Percentiles rank a stretch among this genome's conserved stretches.
phyloP scores from a whole-genome alignment of 208 protist genomes.

The Leishmania gerbilli region DNA sequence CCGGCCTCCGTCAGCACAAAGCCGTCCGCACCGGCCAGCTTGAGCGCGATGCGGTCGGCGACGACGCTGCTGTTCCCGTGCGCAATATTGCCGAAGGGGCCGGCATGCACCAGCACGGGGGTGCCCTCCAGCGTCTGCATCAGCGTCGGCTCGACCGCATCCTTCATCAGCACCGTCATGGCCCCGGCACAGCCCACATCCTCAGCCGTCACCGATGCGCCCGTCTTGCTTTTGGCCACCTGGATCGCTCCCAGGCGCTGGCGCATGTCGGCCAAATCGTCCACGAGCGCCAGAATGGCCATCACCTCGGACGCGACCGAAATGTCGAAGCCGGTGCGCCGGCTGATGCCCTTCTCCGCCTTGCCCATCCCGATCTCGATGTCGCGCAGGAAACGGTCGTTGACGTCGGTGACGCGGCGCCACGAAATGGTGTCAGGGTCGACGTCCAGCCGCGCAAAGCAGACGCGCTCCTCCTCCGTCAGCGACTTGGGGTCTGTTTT shows the following conservation, averaged over 20 bases:
- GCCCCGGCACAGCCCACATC: constrained; percentile 93
- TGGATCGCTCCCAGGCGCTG: constrained; percentile 84
- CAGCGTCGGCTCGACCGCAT: constrained; percentile 95
- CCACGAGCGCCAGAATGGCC: constrained; percentile 97
- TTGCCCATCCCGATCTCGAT: constrained; percentile 94
- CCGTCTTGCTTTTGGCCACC: constrained; percentile 73
- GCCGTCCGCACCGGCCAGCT: constrained; percentile 94
- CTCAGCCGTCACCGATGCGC: constrained; percentile 89
- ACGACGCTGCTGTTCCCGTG: constrained; percentile 98
- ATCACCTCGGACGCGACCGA: constrained; percentile 98
- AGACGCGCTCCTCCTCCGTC: constrained; percentile 80
- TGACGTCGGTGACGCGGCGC: constrained; percentile 96
- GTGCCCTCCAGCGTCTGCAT: constrained; percentile 98
- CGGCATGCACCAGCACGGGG: constrained; percentile 96
- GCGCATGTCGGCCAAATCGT: constrained; percentile 94
- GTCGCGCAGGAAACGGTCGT: constrained; percentile 96
- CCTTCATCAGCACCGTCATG: constrained; percentile 97
- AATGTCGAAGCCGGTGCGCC: constrained; percentile 96
- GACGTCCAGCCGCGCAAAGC: constrained; percentile 97
- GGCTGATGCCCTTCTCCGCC: constrained; percentile 89
- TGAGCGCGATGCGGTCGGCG: constrained; percentile 95
- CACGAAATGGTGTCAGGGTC: constrained; percentile 96
- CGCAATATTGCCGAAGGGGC: constrained; percentile 99
- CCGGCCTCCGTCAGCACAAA: constrained; percentile 98
- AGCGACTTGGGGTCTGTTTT: constrained; percentile 92